Evolutionary conservation across 1,139 yeast genomes (phyloP).

Genomic region (Candida sojae): DNA sequence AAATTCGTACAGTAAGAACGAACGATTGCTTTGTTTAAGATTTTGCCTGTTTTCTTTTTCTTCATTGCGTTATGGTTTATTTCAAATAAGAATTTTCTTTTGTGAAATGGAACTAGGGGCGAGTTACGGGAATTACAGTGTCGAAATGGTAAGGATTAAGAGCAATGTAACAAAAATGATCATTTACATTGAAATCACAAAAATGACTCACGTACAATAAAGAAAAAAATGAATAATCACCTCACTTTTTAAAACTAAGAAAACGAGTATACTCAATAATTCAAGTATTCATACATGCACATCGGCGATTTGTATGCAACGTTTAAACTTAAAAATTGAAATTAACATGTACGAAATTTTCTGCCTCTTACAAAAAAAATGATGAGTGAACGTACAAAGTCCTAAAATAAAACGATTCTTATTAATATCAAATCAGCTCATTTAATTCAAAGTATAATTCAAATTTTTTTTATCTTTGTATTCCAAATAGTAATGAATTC

Average conservation of each 20-base stretch:
- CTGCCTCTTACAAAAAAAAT: too few species aligned
- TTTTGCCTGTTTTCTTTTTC: background rate
- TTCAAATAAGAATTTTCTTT: too few species aligned
- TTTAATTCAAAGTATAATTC: background rate
- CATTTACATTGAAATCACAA: background rate
- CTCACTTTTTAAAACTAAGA: constrained; percentile 2
- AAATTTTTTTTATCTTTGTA: background rate
- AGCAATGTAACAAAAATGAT: background rate
- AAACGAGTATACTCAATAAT: too few species aligned
- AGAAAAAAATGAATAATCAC: constrained; percentile 4
- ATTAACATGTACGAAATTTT: background rate
- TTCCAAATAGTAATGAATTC: background rate
- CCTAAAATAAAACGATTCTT: background rate
- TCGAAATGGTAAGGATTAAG: too few species aligned
- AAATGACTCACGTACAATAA: background rate
- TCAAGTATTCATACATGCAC: background rate
- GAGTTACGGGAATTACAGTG: too few species aligned
- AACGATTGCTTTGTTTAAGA: background rate
- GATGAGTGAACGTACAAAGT: background rate
- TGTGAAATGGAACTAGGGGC: too few species aligned
- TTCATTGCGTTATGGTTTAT: background rate
- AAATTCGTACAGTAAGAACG: background rate
- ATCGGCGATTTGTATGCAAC: background rate
- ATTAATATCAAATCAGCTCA: constrained; percentile 1
- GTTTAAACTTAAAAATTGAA: background rate